A percentile compares a stretch with the other conserved stretches of the same genome.
Conservation (phyloP, 2,329 filamentous ascomycete genomes). For the Epichloe bromicola region DNA sequence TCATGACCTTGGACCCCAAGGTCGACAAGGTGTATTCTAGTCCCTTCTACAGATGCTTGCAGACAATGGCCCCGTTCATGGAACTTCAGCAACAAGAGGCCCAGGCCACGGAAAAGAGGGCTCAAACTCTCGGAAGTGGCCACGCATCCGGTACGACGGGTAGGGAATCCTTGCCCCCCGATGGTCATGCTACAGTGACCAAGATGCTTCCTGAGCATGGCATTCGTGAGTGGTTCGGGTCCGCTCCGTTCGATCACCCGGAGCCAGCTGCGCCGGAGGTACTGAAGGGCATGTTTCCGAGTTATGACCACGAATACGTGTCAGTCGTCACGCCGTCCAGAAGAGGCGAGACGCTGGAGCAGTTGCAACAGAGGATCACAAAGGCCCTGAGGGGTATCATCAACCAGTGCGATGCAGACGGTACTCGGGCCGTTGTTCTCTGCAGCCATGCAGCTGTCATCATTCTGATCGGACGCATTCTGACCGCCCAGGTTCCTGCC, state of each 20-base stretch:
- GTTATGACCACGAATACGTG: conserved; percentile 42
- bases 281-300: conserved; percentile 56
- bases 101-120: not conserved
- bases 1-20: conserved; percentile 49
- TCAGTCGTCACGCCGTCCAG: conserved; percentile 52
- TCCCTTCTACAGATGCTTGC: conserved; percentile 76
- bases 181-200: conserved; percentile 9
- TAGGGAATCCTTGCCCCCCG: not conserved
- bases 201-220: conserved; percentile 43
- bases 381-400: conserved; percentile 59
- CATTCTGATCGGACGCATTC: conserved; percentile 69
- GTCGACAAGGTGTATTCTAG: conserved; percentile 71
- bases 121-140: not conserved
- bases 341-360: conserved; percentile 65
- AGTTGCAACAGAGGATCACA: conserved; percentile 70
- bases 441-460: conserved; percentile 85
- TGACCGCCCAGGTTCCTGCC: conserved; percentile 68
- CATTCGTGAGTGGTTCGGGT: conserved; percentile 81
- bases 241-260: conserved; percentile 75
- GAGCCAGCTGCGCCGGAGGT: conserved; percentile 51
- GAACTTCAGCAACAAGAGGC: conserved; percentile 23
- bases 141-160: not conserved
- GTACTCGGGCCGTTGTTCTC: conserved; percentile 59
- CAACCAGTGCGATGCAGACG: conserved; percentile 54
- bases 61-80: conserved; percentile 65